Evolutionary conservation across 2,329 filamentous ascomycete species (phyloP), one percentile per base, ranked within the genome.

Genomic region (Fusarium guadeloupense): DNA sequence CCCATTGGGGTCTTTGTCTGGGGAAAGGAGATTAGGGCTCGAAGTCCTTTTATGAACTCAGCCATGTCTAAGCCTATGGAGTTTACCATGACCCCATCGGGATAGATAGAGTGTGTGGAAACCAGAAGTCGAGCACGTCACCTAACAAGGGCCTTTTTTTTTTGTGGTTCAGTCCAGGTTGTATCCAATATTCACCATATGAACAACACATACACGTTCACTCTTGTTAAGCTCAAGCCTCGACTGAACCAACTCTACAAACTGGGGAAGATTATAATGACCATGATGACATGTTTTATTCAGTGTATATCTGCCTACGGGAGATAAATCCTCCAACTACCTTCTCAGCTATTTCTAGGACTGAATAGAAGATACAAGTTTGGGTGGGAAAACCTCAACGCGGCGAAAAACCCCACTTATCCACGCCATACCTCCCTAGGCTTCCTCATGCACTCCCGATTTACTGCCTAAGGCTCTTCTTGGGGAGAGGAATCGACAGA

Each of bases 401-500:
- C 4, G 28, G 28, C 28, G 13, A 31, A n/a, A 31, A 31, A 31
- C 28, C 14, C 13, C 14, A 6, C 8, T 5, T 31, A 7, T 20
- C 10, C 19, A 20, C 17, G 5, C 19, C 21, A 7, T 9, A n/a
- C 13, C 13, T 13, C 9, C 20, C 20, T 23, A n/a, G 19, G 12
- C 13, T 14, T n/a, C 13, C 3, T 31, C 13, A 1, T 14, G 12
- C 10, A 14, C 10, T 14, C 28, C 3, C 12, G 6, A 30, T 14
- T 14, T 31, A 31, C 12, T 14, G 14, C 35, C 20, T 21, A 6
- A 12, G 10, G 5, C 35, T 19, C 20, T 35, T 12, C 19, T 12
- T 20, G 5, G 26, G 48, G 16, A 69, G 23, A 20, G 64, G 64
- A 25, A 69, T 69, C 0, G 67, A 61, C 23, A 69, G 25, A 12